phyloP scores from a whole-genome alignment of 176 grass and related monocot species.

The Avena atlantica region DNA sequence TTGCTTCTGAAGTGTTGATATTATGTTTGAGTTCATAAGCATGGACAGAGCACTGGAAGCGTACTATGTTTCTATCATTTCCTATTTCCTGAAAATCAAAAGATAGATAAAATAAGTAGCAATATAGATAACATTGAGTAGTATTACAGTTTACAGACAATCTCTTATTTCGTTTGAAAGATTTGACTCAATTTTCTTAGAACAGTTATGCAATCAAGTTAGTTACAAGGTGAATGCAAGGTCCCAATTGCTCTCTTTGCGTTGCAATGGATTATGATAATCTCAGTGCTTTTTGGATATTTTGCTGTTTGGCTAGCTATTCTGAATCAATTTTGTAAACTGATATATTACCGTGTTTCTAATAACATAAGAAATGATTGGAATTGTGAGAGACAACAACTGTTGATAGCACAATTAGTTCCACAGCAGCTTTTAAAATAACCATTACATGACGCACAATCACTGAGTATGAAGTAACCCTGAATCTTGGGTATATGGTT shows the following conservation, averaged over 20 bases:
- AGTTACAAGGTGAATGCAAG: not conserved
- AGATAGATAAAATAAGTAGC: constrained; percentile 1
- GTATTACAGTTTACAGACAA: not conserved
- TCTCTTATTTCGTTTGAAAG: not conserved
- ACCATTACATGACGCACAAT: not conserved
- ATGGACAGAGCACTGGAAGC: not conserved
- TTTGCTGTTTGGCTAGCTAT: not conserved
- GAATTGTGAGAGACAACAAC: not conserved
- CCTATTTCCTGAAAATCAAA: not conserved
- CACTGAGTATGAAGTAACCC: not conserved
- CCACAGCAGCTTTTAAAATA: not conserved
- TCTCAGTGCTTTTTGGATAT: constrained; percentile 6
- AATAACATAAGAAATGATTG: not conserved
- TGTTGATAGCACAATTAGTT: not conserved
- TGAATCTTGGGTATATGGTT: constrained; percentile 3
- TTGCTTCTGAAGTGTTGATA: not conserved
- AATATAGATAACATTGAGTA: not conserved
- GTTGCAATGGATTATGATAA: not conserved
- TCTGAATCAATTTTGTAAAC: not conserved
- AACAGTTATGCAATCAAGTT: not conserved
- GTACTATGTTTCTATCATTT: not conserved
- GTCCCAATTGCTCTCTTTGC: not conserved
- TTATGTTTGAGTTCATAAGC: not conserved
- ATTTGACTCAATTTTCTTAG: not conserved
- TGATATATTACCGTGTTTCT: not conserved